Percentiles rank a stretch among this genome's conserved stretches.
Evolutionary conservation across 305 asterid species (phyloP).

Genomic region (Nicotiana rustica): DNA sequence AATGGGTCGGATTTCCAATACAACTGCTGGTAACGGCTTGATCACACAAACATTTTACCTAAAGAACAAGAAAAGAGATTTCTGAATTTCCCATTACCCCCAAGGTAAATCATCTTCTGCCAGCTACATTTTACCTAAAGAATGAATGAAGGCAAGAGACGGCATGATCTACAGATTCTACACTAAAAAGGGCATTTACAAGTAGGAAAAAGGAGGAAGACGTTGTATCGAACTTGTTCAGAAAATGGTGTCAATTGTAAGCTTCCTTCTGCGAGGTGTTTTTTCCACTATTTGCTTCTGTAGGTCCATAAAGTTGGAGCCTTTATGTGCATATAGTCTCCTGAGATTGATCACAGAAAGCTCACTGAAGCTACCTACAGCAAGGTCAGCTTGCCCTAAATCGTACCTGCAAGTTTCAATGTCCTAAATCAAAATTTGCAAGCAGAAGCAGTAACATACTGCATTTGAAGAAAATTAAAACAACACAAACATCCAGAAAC

Average conservation of each 20-base stretch:
- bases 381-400: conserved; percentile 88
- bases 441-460: background rate
- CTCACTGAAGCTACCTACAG: conserved; percentile 77
- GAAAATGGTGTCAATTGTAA: conserved; percentile 86
- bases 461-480: background rate
- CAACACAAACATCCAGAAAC: background rate
- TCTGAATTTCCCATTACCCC: background rate
- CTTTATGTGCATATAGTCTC: conserved; percentile 84
- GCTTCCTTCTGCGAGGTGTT: conserved; percentile 79
- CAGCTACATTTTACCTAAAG: conserved; percentile 16
- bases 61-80: background rate
- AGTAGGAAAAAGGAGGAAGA: background rate
- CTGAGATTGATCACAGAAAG: conserved; percentile 91
- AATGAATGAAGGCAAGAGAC: conserved; percentile 29
- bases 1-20: background rate
- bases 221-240: conserved; percentile 39
- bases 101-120: background rate
- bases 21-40: background rate
- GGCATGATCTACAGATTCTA: conserved; percentile 24
- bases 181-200: conserved; percentile 50
- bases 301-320: conserved; percentile 86
- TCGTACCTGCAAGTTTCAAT: conserved; percentile 64
- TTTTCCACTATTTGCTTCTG: conserved; percentile 78
- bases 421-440: background rate
- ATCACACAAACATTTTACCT: too few relatives aligned